Evolutionary conservation across 2,329 filamentous ascomycete species (phyloP).

Genomic region (Xylariaceae sp.): DNA sequence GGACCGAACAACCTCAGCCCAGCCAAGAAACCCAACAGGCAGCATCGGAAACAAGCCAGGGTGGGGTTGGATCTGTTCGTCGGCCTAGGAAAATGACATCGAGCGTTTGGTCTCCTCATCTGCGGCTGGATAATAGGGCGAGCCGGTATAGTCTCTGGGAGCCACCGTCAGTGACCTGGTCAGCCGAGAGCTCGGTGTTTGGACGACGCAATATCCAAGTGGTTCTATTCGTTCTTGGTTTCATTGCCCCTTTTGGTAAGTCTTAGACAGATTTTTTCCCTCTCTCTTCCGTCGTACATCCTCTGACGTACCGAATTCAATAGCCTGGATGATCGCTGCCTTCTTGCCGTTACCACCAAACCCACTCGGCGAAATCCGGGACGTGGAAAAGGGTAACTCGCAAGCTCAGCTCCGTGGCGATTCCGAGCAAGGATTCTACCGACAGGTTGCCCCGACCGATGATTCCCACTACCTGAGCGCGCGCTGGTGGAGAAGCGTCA

Average conservation of each 20-base stretch:
- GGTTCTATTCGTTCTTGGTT: constrained; percentile 68
- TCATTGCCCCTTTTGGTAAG: constrained; percentile 69
- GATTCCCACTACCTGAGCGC: constrained; percentile 47
- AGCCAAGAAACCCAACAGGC: constrained; percentile 33
- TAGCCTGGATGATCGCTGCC: constrained; percentile 75
- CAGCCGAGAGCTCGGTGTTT: constrained; percentile 53
- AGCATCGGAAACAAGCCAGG: constrained; percentile 32
- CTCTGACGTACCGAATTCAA: constrained; percentile 16
- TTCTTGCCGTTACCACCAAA: constrained; percentile 64
- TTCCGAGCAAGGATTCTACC: constrained; percentile 23
- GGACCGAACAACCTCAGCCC: constrained; percentile 29
- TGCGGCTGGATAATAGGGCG: constrained; percentile 57
- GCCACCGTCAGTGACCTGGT: constrained; percentile 64
- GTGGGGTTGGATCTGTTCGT: constrained; percentile 27
- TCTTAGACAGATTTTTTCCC: too few relatives aligned
- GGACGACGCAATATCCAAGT: constrained; percentile 70
- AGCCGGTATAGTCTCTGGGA: constrained; percentile 62
- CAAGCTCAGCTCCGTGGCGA: constrained; percentile 35
- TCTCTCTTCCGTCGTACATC: background rate
- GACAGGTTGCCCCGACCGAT: constrained; percentile 33
- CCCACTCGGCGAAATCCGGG: constrained; percentile 47
- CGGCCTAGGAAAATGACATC: constrained; percentile 46
- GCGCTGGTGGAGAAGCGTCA: constrained; percentile 55
- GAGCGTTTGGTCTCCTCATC: constrained; percentile 68
- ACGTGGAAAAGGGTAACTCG: constrained; percentile 38